Evolutionary conservation across 805 yeast genomes (phyloP).

Genomic region (Candida argentea): DNA sequence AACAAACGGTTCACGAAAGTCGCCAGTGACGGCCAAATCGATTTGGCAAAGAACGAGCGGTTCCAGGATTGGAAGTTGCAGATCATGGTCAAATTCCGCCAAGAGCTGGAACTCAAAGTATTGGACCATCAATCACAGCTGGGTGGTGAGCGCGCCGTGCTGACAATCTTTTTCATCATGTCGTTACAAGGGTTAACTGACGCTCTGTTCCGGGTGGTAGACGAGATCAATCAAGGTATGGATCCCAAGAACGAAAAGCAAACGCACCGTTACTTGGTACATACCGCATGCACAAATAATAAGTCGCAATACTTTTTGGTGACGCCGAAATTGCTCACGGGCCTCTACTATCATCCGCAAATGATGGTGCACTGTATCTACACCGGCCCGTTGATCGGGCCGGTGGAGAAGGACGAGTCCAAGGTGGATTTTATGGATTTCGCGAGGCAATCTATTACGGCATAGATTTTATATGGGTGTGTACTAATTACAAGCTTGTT

Average conservation of each 20-base stretch:
- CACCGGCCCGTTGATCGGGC: conserved; percentile 26
- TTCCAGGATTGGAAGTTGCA: conserved; percentile 75
- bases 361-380: conserved; percentile 81
- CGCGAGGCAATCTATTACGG: conserved; percentile 6
- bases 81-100: conserved; percentile 79
- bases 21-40: conserved; percentile 82
- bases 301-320: conserved; percentile 81
- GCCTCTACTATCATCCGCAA: conserved; percentile 61
- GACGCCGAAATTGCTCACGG: conserved; percentile 82
- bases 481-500: not conserved
- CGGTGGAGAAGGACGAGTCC: conserved; percentile 6
- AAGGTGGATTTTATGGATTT: conserved; percentile 25
- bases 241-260: conserved; percentile 84
- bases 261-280: conserved; percentile 79
- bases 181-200: conserved; percentile 80
- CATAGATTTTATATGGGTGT: conserved; percentile 2
- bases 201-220: conserved; percentile 92
- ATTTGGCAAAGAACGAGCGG: conserved; percentile 41
- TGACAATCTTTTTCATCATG: conserved; percentile 84
- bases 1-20: conserved; percentile 56
- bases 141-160: conserved; percentile 96
- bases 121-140: conserved; percentile 86
- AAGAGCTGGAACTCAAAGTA: conserved; percentile 55
- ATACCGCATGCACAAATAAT: conserved; percentile 55
- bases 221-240: conserved; percentile 98